Evolutionary conservation across 2,329 filamentous ascomycete species (phyloP).

Genomic region (Atkinsonella texensis): DNA sequence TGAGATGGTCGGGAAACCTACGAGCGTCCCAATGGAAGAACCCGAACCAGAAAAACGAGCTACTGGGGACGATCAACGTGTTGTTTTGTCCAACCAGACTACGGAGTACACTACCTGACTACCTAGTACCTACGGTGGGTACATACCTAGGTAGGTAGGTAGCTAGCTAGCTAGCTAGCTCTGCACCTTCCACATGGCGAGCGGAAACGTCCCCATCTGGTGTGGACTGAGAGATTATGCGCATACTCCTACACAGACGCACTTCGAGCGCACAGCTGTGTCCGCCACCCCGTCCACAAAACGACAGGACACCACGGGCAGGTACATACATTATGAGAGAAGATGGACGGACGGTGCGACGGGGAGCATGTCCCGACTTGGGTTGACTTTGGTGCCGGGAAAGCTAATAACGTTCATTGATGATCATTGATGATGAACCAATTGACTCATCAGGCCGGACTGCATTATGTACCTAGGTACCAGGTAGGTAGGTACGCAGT

Average conservation of each 20-base stretch:
- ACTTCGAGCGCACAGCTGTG: background rate
- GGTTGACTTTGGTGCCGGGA: too few relatives aligned
- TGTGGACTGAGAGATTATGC: background rate
- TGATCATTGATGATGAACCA: too few relatives aligned
- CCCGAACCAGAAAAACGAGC: background rate
- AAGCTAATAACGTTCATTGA: too few relatives aligned
- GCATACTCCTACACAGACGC: background rate
- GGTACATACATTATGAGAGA: too few relatives aligned
- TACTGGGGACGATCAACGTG: background rate
- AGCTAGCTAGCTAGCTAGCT: too few relatives aligned
- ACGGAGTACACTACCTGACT: background rate
- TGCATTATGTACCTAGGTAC: too few relatives aligned
- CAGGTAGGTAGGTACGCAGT: too few relatives aligned
- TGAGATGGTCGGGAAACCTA: background rate
- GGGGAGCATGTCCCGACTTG: too few relatives aligned
- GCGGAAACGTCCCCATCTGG: background rate
- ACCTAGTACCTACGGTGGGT: background rate
- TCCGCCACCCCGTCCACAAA: background rate
- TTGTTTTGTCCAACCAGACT: conserved; percentile 1
- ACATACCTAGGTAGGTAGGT: too few relatives aligned
- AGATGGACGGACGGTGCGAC: background rate
- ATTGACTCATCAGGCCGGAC: too few relatives aligned
- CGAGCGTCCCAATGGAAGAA: background rate
- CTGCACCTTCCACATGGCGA: background rate
- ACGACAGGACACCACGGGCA: background rate